Conservation (phyloP, 371 early-diverging fungal genomes). For the Aphelidium insulamus region DNA sequence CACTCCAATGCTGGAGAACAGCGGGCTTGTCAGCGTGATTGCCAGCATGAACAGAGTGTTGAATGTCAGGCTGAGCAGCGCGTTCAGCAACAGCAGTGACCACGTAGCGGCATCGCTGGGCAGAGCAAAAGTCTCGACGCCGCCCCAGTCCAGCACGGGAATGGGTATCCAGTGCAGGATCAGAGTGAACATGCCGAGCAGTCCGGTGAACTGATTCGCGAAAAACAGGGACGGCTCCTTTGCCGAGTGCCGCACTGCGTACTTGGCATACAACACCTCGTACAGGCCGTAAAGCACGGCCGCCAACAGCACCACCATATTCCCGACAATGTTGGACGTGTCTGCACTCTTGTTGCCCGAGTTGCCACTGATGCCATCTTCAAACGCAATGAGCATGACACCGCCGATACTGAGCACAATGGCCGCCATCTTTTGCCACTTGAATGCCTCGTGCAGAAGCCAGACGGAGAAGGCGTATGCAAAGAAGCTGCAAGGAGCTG, state of each 20-base stretch:
- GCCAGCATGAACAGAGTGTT: too few species aligned
- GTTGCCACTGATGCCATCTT: neutral
- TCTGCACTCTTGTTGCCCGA: neutral
- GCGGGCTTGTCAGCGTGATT: too few species aligned
- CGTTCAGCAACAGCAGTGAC: too few species aligned
- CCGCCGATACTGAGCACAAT: neutral
- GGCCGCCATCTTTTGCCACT: neutral
- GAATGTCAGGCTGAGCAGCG: too few species aligned
- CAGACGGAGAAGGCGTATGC: neutral
- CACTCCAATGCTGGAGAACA: too few species aligned
- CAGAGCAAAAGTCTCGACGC: neutral
- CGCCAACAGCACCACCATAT: neutral
- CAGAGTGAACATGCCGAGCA: neutral
- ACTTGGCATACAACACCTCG: neutral
- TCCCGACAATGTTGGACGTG: too few species aligned
- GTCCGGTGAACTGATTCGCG: neutral
- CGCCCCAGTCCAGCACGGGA: neutral
- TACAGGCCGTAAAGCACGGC: conserved; percentile 1
- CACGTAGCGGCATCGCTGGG: too few species aligned
- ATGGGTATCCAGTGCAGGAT: neutral
- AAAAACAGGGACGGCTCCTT: neutral
- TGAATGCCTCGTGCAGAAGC: neutral
- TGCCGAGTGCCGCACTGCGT: neutral
- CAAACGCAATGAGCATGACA: neutral
- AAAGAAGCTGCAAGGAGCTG: too few species aligned